Base-by-base conservation (phyloP, 345 rosid genomes). In the Syzygium grande region DNA sequence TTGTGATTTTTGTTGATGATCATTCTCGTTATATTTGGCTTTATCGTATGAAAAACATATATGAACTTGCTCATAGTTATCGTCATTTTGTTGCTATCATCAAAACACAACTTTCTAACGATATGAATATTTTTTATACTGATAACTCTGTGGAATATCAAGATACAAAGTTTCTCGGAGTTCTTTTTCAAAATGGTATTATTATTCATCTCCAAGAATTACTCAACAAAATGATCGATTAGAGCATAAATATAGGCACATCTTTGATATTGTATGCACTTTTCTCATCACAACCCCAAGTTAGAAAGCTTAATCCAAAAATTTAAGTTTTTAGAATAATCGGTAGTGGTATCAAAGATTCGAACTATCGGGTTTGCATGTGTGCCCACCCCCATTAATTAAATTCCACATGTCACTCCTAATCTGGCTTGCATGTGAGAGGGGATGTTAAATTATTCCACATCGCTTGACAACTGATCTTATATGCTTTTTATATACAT, bases 401-500 rank as follows among this genome's bases (percentile, higher is more conserved):
- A 59, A 59, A 59, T 25, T 59, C 3, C 30, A 59, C 1, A 29
- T 59, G 3, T 25, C 16, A 59, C 65, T 59, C 0, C 3, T 59
- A 59, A 59, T 59, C 3, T 1, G 5, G 7, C 1, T 59, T 59
- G 30, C 30, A 58, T 3, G 0, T 9, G 52, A 51, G 52, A 51
- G 3, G 13, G 3, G 11, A 13, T 51, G 52, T 51, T 51, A 11
- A 51, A 51, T 51, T 51, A 51, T 51, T 11, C 52, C 11, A 9
- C 12, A 9, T 51, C 52, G 13, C 52, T 51, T 11, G 52, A 58
- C 0, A 25, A 58, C 0, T 0, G 0, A 1, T 25, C 29, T 58
- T 58, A 6, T 25, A 25, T 58, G 7, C 6, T 58, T 11, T 58
- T 58, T 2, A 25, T 0, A 58, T 58, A 25, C 15, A 58, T 25